Evolutionary conservation across 495 filamentous ascomycete genomes (phyloP), one percentile per base, ranked within the genome.

Genomic region (Daldinia childiae): DNA sequence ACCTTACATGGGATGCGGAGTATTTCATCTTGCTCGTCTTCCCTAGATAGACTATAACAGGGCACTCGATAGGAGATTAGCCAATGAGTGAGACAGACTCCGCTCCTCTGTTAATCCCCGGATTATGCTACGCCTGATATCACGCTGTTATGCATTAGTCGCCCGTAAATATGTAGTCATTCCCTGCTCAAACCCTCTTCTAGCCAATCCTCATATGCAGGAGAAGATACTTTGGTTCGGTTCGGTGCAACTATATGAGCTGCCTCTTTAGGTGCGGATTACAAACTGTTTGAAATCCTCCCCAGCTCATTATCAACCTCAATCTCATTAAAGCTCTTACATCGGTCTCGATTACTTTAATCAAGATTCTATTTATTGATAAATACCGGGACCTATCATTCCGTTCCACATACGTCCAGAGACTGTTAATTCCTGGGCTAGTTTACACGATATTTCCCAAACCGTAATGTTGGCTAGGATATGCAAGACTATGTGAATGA

Each of bases 201-300:
- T 36, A 15, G 19, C 60, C 60, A 62, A 62, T 39, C 43, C 45
- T 62, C 30, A 19, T 48, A 62, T 54, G 60, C 30, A 29, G 12
- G 19, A 39, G 24, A 9, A 11, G n/a, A 39, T 45, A 48, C 15
- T 21, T 62, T 52, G 26, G 26, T 27, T 26, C 24, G 19, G 48
- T 39, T 52, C 48, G 21, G 4, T 38, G 3, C 9, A 39, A 9
- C 1, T 50, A 9, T 11, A 12, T 27, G 21, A 62, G 45, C 60
- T 54, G 43, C 60, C 60, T 62, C 43, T 62, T 62, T 62, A 41
- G 48, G 30, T 62, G 14, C 3, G 32, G 60, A 29, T 54, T 54
- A 51, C 45, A 62, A 62, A 62, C 60, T 0, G 45, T 62, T 62
- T 62, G 24, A 54, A 39, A 52, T 51, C 55, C 14, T 45, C 43